Evolutionary conservation across 176 grass and related monocot genomes (phyloP), one percentile per base, ranked within the genome.

Genomic region (Oryza glaberrima): DNA sequence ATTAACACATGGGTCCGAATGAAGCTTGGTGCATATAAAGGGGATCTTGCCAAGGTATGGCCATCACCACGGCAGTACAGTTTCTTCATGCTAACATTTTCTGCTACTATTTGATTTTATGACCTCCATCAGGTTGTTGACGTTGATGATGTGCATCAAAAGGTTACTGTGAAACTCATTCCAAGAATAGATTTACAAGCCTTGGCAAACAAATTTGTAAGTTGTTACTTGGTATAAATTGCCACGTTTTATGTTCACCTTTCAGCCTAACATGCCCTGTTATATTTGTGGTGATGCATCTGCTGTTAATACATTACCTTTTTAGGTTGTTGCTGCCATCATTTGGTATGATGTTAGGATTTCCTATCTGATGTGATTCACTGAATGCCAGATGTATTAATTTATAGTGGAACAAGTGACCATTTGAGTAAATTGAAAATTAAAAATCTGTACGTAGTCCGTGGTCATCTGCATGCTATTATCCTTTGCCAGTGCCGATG

Each of bases 181-280:
- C 92, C 94, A 20, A 94, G 92, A 79, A 85, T 94, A 87, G 94
- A 97, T 91, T 91, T 97, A 54, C 92, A 97, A 86, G 83, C 65
- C 15, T 54, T 94, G 79, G 84, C 92, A 65, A 88, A 89, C 85
- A 97, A 97, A 82, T 61, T 93, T 79, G 94, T 92, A 90, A 76
- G 88, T 69, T 35, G 25, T 51, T 76, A 34, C 70, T 82, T 14
- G 19, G 77, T 38, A 34, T 30, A 44, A 65, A 85, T 65, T n/a
- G 1, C 77, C 54, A 30, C 40, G 49, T 52, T 74, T 20, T 77
- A 26, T 25, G 34, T 69, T 68, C 10, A 80, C 65, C 17, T 69
- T 68, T 35, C 65, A 69, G 49, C 78, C 11, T 65, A 45, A 78
- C 7, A 51, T 43, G 17, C 74, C 69, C 19, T 49, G 77, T 25